Conservation (phyloP, 441 rosid species). For the Populus hybrid region DNA sequence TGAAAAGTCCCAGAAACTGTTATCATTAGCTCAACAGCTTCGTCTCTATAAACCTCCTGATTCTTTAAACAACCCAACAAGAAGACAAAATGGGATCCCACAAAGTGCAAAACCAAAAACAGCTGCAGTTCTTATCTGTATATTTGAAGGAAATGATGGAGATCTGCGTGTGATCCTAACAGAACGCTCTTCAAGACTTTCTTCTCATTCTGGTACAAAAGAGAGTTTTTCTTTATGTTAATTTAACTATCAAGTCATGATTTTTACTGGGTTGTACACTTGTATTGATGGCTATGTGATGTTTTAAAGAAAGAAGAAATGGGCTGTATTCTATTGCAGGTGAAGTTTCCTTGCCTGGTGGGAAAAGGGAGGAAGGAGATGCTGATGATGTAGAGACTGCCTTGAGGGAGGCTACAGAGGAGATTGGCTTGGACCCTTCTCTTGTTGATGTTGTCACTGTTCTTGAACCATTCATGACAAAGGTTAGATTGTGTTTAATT, state of each 20-base stretch:
- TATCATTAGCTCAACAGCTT: constrained; percentile 33
- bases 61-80: not conserved
- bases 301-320: not conserved
- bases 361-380: constrained; percentile 60
- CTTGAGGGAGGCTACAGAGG: constrained; percentile 72
- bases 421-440: constrained; percentile 67
- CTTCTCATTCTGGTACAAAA: constrained; percentile 54
- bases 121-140: constrained; percentile 66
- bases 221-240: not conserved
- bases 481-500: constrained; percentile 24
- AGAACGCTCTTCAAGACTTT: constrained; percentile 52
- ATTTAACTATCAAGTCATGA: not conserved
- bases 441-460: constrained; percentile 50
- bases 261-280: not conserved
- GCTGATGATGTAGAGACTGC: constrained; percentile 58
- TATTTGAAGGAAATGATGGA: constrained; percentile 49
- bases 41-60: constrained; percentile 20
- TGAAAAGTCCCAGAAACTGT: constrained; percentile 16
- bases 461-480: constrained; percentile 51
- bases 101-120: constrained; percentile 7
- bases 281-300: not conserved
- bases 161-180: constrained; percentile 63
- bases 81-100: not conserved
- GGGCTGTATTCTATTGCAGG: constrained; percentile 31
- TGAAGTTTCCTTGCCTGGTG: constrained; percentile 75